Conservation (phyloP, 169 alveolate genomes). For the Eimeria maxima region DNA sequence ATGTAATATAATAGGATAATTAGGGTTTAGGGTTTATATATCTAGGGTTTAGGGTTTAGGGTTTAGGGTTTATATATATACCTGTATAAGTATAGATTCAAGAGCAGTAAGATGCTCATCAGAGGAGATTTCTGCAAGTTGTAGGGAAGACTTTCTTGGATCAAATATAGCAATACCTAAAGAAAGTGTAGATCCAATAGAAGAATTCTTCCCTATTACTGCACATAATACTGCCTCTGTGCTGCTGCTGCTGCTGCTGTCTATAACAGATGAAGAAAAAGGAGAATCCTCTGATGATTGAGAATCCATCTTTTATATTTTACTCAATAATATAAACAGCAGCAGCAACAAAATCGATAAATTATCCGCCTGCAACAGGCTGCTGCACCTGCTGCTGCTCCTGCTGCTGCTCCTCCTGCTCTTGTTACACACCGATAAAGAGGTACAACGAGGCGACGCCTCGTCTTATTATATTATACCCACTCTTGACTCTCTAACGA, state of each 20-base stretch:
- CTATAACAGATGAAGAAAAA: no score
- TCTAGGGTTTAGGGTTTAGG: not conserved
- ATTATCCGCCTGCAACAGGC: no score
- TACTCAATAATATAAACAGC: not conserved
- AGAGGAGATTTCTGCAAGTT: not conserved
- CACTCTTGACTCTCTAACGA: not conserved
- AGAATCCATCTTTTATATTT: not conserved
- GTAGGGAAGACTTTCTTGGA: not conserved
- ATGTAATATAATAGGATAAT: not conserved
- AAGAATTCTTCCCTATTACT: no score
- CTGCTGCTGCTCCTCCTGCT: slow-evolving; percentile 37
- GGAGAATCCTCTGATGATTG: no score
- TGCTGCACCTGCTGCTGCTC: slow-evolving; percentile 33
- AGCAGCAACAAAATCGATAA: not conserved
- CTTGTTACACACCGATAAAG: not conserved
- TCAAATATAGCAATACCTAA: no score
- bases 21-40: not conserved
- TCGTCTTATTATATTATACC: not conserved
- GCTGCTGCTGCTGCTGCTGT: no score
- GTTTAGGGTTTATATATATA: not conserved
- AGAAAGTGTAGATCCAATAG: no score
- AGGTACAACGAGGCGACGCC: no score
- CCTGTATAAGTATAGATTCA: no score
- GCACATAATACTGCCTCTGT: no score
- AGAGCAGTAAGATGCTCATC: not conserved